Conservation (phyloP, 768 basidiomycete genomes). For the Suillus spraguei region DNA sequence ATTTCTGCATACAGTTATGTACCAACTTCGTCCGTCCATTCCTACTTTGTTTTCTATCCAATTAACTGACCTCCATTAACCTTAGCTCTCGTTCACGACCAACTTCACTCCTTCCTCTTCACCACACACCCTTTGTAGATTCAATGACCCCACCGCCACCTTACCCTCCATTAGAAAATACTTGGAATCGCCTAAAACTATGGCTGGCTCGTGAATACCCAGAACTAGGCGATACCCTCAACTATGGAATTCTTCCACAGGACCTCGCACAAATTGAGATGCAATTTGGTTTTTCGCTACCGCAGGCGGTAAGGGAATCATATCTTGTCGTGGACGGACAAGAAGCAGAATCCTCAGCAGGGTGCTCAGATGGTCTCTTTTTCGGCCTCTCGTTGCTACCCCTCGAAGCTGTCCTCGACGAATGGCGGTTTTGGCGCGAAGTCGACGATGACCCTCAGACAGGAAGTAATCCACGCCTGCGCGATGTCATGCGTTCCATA, state of each 20-base stretch:
- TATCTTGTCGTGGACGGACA: constrained; percentile 91
- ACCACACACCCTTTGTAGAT: constrained; percentile 53
- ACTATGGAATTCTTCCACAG: constrained; percentile 82
- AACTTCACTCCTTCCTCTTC: constrained; percentile 66
- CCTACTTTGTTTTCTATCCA: constrained; percentile 9
- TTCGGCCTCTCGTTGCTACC: constrained; percentile 94
- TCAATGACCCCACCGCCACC: constrained; percentile 37
- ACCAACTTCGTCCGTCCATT: constrained; percentile 50
- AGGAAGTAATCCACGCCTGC: constrained; percentile 74
- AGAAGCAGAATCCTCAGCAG: constrained; percentile 86
- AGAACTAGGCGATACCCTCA: constrained; percentile 93
- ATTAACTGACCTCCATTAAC: constrained; percentile 8
- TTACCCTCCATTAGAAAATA: constrained; percentile 80
- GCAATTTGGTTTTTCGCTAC: constrained; percentile 83
- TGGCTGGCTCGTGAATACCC: constrained; percentile 89
- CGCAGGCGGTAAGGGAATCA: constrained; percentile 86
- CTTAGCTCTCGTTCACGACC: constrained; percentile 47
- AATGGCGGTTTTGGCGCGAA: constrained; percentile 96
- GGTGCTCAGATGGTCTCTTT: constrained; percentile 89
- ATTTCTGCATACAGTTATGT: constrained; percentile 59
- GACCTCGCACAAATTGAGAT: constrained; percentile 83
- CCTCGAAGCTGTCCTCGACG: constrained; percentile 89
- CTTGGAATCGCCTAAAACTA: constrained; percentile 82
- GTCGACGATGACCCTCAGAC: constrained; percentile 88
- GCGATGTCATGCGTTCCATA: constrained; percentile 82